These are phyloP conservation scores for Gossypium schwendimanii DNA, from an alignment of 441 rosid genomes.

Conservation along the genomic window DNA sequence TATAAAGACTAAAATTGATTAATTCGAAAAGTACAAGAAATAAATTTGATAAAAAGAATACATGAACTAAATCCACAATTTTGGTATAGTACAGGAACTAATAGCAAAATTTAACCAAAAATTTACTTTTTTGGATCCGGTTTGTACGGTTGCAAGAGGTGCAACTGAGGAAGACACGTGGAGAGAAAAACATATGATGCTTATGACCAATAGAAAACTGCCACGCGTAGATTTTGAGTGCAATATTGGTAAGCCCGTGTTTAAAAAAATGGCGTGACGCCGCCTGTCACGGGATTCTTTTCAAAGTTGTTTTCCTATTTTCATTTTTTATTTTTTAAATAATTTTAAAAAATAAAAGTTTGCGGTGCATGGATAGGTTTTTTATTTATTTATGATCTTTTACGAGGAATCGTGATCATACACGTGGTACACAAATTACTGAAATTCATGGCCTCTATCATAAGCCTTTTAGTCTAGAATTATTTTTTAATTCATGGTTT, in stretches of 20 bases:
- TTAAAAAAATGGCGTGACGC: not conserved
- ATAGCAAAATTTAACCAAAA: not conserved
- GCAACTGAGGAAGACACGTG: not conserved
- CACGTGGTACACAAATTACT: not conserved
- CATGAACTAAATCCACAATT: too few species aligned
- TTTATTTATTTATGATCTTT: not conserved
- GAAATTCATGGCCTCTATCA: not conserved
- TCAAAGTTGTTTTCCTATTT: not conserved
- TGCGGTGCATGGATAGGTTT: not conserved
- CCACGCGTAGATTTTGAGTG: not conserved
- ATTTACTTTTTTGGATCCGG: not conserved
- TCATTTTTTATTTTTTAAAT: too few species aligned
- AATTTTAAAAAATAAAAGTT: not conserved
- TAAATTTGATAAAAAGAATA: too few species aligned
- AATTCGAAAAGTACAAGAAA: too few species aligned
- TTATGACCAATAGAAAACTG: not conserved
- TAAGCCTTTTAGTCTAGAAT: too few species aligned
- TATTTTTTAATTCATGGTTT: too few species aligned
- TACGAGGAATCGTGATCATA: not conserved
- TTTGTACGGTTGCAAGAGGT: not conserved
- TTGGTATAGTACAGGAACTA: too few species aligned
- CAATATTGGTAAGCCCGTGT: not conserved
- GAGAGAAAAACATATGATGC: not conserved
- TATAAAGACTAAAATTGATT: too few species aligned
- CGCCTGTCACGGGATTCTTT: constrained; percentile 5